Evolutionary conservation across 192 early-diverging fungal genomes (phyloP).

Genomic region (Rhizophagus sp.): DNA sequence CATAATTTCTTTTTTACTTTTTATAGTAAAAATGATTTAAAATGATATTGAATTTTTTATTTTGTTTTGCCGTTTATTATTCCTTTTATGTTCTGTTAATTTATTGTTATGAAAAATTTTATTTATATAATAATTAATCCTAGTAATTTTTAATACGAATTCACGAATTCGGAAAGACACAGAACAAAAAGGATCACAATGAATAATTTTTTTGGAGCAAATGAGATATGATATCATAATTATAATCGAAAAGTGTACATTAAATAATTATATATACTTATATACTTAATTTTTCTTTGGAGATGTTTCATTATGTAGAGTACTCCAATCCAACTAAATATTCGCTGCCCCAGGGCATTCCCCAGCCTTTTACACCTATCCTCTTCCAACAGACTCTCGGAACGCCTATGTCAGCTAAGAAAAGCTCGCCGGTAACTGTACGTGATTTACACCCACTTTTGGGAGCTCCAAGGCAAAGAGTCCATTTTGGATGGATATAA

Average conservation of each 20-base stretch:
- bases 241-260: neutral
- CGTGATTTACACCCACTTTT: slow-evolving; percentile 60
- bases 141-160: too few species aligned
- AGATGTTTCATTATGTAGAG: neutral
- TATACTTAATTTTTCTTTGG: neutral
- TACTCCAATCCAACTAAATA: slow-evolving; percentile 60
- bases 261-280: neutral
- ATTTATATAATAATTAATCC: too few species aligned
- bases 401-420: slow-evolving; percentile 78
- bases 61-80: too few species aligned
- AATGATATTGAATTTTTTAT: too few species aligned
- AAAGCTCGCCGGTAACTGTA: slow-evolving; percentile 67
- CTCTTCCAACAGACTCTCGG: slow-evolving; percentile 62
- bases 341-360: slow-evolving; percentile 63
- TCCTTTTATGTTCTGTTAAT: too few species aligned
- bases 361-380: slow-evolving; percentile 50
- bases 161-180: too few species aligned
- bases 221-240: neutral
- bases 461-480: slow-evolving; percentile 73
- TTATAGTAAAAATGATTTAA: too few species aligned
- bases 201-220: neutral
- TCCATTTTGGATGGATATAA: slow-evolving; percentile 74
- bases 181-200: neutral
- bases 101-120: too few species aligned
- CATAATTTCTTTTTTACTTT: too few species aligned